Evolutionary conservation across 1,139 yeast species (phyloP).

Genomic region (Wickerhamomyces sp.): DNA sequence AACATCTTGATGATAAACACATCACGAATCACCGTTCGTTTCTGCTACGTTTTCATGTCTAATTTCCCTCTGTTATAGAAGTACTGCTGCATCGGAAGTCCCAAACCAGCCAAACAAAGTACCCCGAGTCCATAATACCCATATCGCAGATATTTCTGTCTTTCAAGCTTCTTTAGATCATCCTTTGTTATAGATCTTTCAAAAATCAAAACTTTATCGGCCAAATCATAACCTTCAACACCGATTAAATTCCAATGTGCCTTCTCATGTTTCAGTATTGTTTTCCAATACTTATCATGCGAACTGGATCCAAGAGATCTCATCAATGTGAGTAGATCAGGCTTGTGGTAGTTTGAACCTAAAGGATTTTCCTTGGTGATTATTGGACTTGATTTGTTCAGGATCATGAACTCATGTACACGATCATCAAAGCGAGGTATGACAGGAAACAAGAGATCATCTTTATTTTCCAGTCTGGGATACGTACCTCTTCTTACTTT

Average conservation of each 20-base stretch:
- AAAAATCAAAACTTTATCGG: constrained; percentile 31
- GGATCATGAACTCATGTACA: constrained; percentile 38
- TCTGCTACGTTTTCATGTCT: no score
- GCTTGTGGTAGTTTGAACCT: constrained; percentile 31
- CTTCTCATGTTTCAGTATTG: constrained; percentile 33
- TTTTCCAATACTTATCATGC: constrained; percentile 26
- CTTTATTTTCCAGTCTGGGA: constrained; percentile 10
- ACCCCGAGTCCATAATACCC: neutral
- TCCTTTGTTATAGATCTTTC: constrained; percentile 22
- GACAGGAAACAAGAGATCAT: constrained; percentile 18
- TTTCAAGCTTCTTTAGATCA: constrained; percentile 3
- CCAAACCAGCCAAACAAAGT: constrained; percentile 1
- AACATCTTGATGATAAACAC: no score
- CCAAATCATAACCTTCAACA: constrained; percentile 25
- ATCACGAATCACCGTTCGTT: no score
- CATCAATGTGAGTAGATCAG: constrained; percentile 44
- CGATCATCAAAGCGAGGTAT: constrained; percentile 9
- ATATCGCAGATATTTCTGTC: constrained; percentile 6
- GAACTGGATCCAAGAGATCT: constrained; percentile 32
- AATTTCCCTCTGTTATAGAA: neutral
- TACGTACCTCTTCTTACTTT: constrained; percentile 7
- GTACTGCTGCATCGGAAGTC: neutral
- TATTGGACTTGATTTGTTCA: constrained; percentile 39
- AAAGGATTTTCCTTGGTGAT: constrained; percentile 37
- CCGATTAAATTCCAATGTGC: constrained; percentile 45